Evolutionary conservation across 352 stramenopile species (phyloP).

Genomic region (Globisporangium apiculatum): DNA sequence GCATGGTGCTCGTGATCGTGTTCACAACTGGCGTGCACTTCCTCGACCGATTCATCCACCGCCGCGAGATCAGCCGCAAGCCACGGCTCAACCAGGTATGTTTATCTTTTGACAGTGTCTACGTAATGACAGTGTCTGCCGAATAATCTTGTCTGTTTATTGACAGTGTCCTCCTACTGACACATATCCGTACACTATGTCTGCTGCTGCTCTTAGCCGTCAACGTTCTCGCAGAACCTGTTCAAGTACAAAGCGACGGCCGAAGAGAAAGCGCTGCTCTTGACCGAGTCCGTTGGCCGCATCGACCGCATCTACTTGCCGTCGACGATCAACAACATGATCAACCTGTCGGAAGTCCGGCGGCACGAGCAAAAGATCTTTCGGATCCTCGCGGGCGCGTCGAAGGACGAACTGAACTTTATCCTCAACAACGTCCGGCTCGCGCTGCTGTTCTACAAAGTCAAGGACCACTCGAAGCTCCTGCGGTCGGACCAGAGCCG

Average conservation of each 20-base stretch:
- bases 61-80: constrained; percentile 61
- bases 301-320: constrained; percentile 83
- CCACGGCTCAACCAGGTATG: constrained; percentile 39
- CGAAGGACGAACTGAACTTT: constrained; percentile 96
- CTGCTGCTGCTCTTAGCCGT: constrained; percentile 17
- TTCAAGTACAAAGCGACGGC: constrained; percentile 80
- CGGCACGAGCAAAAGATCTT: constrained; percentile 94
- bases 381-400: constrained; percentile 91
- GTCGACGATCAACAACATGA: constrained; percentile 87
- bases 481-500: constrained; percentile 74
- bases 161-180: too few species aligned
- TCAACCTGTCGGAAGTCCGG: constrained; percentile 76
- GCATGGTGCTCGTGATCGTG: constrained; percentile 66
- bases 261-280: constrained; percentile 68
- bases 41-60: constrained; percentile 76
- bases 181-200: too few species aligned
- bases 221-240: constrained; percentile 60
- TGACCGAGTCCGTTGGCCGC: constrained; percentile 59
- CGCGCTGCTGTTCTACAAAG: constrained; percentile 97
- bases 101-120: background rate
- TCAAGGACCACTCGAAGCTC: constrained; percentile 89
- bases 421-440: constrained; percentile 93
- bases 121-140: too few species aligned
- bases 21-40: constrained; percentile 80
- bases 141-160: too few species aligned